A percentile compares a stretch with the other conserved stretches of the same genome.
Conservation (phyloP, 1,284 basidiomycete species). For the Pascua sp. region DNA sequence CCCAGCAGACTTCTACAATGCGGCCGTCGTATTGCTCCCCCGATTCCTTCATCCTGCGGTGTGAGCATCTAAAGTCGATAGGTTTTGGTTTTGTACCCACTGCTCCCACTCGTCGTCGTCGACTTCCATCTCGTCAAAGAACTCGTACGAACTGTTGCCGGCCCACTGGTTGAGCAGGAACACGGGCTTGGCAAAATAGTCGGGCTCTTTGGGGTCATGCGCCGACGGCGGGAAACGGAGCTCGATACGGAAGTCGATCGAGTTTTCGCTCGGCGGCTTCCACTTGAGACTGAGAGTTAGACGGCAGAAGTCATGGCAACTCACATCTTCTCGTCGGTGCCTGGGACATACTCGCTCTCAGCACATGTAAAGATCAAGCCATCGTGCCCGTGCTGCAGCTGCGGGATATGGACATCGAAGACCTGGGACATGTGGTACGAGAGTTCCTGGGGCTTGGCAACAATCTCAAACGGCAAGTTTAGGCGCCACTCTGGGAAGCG, state of each 20-base stretch:
- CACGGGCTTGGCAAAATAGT: conserved; percentile 78
- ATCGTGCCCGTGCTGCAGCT: conserved; percentile 89
- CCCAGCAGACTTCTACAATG: conserved; percentile 92
- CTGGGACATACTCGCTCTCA: conserved; percentile 76
- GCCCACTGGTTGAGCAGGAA: conserved; percentile 79
- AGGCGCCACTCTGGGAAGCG: conserved; percentile 60
- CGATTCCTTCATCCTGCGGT: conserved; percentile 69
- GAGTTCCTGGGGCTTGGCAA: conserved; percentile 82
- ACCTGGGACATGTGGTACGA: conserved; percentile 86
- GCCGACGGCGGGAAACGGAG: conserved; percentile 76
- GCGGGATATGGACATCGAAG: conserved; percentile 76
- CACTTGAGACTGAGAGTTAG: conserved; percentile 65
- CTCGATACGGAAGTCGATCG: conserved; percentile 93
- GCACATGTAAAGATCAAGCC: conserved; percentile 96
- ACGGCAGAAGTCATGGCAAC: conserved; percentile 34
- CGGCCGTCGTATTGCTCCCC: conserved; percentile 89
- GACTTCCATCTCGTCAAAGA: conserved; percentile 81
- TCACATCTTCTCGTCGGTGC: conserved; percentile 79
- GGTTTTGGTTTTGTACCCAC: conserved; percentile 53
- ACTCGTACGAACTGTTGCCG: conserved; percentile 67
- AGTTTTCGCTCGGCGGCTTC: conserved; percentile 98
- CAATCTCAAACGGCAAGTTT: conserved; percentile 81
- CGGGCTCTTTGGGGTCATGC: conserved; percentile 60
- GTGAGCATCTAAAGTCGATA: too few relatives aligned
- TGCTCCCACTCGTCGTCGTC: conserved; percentile 89